phyloP scores from a whole-genome alignment of 2,329 filamentous ascomycete species.

The Simplicillium sp. region DNA sequence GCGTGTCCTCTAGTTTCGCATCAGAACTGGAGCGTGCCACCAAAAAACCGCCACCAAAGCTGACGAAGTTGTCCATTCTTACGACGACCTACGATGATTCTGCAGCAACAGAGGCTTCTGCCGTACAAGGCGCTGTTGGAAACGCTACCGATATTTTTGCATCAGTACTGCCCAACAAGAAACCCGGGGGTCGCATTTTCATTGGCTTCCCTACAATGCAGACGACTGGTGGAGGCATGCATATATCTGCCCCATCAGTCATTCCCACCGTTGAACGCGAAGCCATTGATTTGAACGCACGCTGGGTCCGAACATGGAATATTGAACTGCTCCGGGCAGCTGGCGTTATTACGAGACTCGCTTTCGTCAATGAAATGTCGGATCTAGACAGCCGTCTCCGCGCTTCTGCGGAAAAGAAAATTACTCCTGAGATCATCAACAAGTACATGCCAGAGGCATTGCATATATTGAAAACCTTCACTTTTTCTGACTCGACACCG shows the following conservation, averaged over 20 bases:
- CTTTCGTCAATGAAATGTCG: conserved; percentile 80
- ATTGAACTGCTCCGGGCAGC: conserved; percentile 84
- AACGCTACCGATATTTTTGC: conserved; percentile 73
- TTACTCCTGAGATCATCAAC: conserved; percentile 54
- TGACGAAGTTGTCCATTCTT: conserved; percentile 75
- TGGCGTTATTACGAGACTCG: conserved; percentile 80
- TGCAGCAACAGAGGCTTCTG: conserved; percentile 49
- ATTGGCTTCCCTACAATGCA: conserved; percentile 97
- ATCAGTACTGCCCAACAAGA: conserved; percentile 80
- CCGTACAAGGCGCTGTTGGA: conserved; percentile 32
- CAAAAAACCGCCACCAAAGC: conserved; percentile 90
- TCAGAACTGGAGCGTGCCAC: conserved; percentile 89
- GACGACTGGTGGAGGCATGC: conserved; percentile 86
- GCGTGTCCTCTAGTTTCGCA: conserved; percentile 62
- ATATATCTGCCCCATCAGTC: conserved; percentile 90
- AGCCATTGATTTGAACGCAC: conserved; percentile 90
- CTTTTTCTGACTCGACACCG: conserved; percentile 82
- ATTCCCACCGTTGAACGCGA: conserved; percentile 97
- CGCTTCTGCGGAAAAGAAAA: conserved; percentile 34
- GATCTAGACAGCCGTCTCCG: conserved; percentile 57
- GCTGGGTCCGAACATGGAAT: conserved; percentile 94
- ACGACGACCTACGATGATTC: conserved; percentile 86
- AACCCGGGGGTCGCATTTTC: conserved; percentile 75
- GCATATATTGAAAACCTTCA: conserved; percentile 80
- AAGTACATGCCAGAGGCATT: conserved; percentile 68